Conservation (phyloP, 495 filamentous ascomycete genomes). For the Entonaema liquescens region DNA sequence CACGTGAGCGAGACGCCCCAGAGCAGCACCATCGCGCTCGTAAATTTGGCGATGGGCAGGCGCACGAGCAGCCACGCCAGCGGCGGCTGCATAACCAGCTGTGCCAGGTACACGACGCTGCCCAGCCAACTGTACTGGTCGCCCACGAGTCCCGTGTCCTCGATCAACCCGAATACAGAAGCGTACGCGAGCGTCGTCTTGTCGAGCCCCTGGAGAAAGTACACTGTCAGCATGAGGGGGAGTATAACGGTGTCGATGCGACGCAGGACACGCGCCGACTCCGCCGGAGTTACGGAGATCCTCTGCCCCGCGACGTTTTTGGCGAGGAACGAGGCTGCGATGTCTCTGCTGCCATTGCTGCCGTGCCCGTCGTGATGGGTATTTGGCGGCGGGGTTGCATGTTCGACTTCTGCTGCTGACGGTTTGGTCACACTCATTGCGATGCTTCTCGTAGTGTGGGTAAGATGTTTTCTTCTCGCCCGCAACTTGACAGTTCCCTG, state of each 20-base stretch:
- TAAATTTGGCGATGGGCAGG: conserved; percentile 46
- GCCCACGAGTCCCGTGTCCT: conserved; percentile 36
- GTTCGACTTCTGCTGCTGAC: conserved; percentile 7
- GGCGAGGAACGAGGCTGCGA: conserved; percentile 25
- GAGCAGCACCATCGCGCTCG: conserved; percentile 38
- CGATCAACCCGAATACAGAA: conserved; percentile 43
- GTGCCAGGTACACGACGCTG: conserved; percentile 44
- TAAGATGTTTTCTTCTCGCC: neutral
- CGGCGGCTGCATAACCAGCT: conserved; percentile 42
- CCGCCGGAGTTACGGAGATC: conserved; percentile 19
- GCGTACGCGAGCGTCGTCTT: conserved; percentile 52
- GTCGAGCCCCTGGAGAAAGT: conserved; percentile 55
- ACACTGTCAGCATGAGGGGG: conserved; percentile 51
- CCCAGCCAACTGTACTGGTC: conserved; percentile 45
- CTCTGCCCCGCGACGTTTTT: conserved; percentile 24
- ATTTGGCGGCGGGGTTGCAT: neutral
- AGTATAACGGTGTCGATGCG: conserved; percentile 52
- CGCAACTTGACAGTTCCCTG: neutral
- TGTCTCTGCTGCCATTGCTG: conserved; percentile 12
- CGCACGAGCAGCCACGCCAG: conserved; percentile 50
- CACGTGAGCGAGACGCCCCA: conserved; percentile 41
- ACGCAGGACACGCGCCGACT: conserved; percentile 35
- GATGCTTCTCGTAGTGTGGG: neutral
- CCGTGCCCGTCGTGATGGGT: neutral
- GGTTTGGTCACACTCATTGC: conserved; percentile 14